Conservation (phyloP, 2,329 filamentous ascomycete species). For the Stachybotrys elegans region DNA sequence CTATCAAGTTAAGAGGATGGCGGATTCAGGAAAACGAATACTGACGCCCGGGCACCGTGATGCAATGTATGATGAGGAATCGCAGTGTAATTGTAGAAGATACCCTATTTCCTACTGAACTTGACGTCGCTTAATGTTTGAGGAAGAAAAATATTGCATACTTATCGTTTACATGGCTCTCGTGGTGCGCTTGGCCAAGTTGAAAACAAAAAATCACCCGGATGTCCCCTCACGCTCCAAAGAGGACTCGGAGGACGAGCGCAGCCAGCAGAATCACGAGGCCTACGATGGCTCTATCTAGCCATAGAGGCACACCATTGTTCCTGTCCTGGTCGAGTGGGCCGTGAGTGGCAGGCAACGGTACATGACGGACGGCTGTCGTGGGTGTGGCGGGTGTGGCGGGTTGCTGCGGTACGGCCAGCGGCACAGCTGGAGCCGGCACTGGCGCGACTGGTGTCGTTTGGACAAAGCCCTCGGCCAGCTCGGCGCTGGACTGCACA, state of each 20-base stretch:
- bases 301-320: constrained; percentile 62
- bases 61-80: too few relatives aligned
- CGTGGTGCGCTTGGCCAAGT: too few relatives aligned
- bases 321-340: constrained; percentile 15
- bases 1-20: too few relatives aligned
- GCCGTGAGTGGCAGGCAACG: constrained; percentile 3
- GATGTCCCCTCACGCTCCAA: constrained; percentile 18
- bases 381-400: constrained; percentile 7
- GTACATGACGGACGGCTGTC: constrained; percentile 1
- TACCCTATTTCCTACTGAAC: too few relatives aligned
- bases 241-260: constrained; percentile 58
- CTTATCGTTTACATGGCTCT: too few relatives aligned
- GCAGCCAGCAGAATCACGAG: constrained; percentile 65
- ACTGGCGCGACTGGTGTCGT: constrained; percentile 30
- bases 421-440: not conserved
- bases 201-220: too few relatives aligned
- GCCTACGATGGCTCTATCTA: constrained; percentile 75
- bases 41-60: too few relatives aligned
- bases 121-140: too few relatives aligned
- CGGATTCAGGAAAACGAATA: too few relatives aligned
- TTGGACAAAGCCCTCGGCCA: constrained; percentile 55
- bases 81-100: too few relatives aligned
- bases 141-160: too few relatives aligned
- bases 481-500: constrained; percentile 38
- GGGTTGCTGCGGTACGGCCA: constrained; percentile 9